Evolutionary conservation across 139 green algal species (phyloP), one percentile per base, ranked within the genome.

Genomic region (Chlorella sorokiniana): DNA sequence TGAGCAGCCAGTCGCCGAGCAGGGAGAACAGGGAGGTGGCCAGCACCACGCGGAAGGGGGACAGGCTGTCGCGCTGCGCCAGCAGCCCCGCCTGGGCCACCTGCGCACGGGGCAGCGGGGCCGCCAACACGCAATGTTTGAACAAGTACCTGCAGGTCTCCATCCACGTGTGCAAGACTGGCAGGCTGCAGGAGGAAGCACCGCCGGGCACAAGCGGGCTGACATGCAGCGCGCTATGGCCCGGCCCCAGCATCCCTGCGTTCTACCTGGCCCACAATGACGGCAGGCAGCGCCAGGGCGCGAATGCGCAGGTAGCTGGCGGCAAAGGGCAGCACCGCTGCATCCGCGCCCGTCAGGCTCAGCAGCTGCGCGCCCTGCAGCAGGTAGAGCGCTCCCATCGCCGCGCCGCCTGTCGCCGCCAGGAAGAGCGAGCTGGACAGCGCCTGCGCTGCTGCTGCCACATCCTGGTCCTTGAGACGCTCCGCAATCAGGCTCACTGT

Each of bases 291-390:
- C 22, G 93, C 92, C 65, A 94, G 54, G 25, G 92, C 91, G 0
- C 94, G 81, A 29, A 97, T 91, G 25, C 83, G 81, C 71, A 97
- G 79, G 84, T 97, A 97, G 4, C 82, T 78, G 0, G 84, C 38
- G 11, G 87, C 87, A 8, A 87, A 61, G 5, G 71, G 64, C 51
- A 95, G 69, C 44, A 97, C 68, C 3, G 72, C 75, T 7, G 87
- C 37, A 35, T 94, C 89, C 33, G 75, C 79, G 23, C 89, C 88
- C 6, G 90, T 94, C 22, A 65, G 25, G 9, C 40, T 44, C 8
- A 94, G 84, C n/a, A 94, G 72, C 44, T 84, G 77, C 7, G 67
- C 41, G 16, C 85, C 88, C 40, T 62, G 83, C 14, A 81, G 8
- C 80, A 89, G 81, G 81, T 69, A 69, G 20, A 83, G 25, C 11